Conservation (phyloP, 495 filamentous ascomycete genomes). For the Tuber indicum region DNA sequence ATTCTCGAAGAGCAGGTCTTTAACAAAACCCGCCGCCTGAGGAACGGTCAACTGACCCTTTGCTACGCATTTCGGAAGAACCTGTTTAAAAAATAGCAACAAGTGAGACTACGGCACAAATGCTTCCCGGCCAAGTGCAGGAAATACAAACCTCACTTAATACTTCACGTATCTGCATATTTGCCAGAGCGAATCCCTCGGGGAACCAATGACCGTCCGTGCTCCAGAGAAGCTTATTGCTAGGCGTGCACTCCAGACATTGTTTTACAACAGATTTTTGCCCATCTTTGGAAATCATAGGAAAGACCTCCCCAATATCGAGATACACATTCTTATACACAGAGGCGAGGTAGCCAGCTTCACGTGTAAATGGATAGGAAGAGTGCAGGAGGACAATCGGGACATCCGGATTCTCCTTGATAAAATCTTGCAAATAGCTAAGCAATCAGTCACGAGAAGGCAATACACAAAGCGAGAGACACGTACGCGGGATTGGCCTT, state of each 20-base stretch:
- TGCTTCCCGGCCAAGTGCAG: not conserved
- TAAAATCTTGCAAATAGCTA: conserved; percentile 62
- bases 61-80: conserved; percentile 56
- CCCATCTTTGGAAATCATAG: conserved; percentile 69
- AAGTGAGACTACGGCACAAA: not conserved
- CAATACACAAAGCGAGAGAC: not conserved
- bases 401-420: conserved; percentile 60
- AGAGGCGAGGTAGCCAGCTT: conserved; percentile 73
- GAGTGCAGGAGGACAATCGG: conserved; percentile 77
- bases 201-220: conserved; percentile 80
- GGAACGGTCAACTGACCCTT: conserved; percentile 49
- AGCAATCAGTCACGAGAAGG: conserved; percentile 9
- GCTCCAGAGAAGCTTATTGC: conserved; percentile 74
- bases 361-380: conserved; percentile 75
- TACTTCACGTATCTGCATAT: conserved; percentile 68
- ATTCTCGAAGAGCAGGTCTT: conserved; percentile 62
- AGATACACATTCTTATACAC: conserved; percentile 79
- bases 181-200: conserved; percentile 74
- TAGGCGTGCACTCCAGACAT: conserved; percentile 68
- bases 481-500: conserved; percentile 60
- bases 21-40: conserved; percentile 52
- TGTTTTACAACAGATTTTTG: conserved; percentile 68
- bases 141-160: conserved; percentile 44
- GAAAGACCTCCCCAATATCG: conserved; percentile 82
- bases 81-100: conserved; percentile 42